phyloP scores from a whole-genome alignment of 2,329 filamentous ascomycete species.

The Trichoderma gracile region DNA sequence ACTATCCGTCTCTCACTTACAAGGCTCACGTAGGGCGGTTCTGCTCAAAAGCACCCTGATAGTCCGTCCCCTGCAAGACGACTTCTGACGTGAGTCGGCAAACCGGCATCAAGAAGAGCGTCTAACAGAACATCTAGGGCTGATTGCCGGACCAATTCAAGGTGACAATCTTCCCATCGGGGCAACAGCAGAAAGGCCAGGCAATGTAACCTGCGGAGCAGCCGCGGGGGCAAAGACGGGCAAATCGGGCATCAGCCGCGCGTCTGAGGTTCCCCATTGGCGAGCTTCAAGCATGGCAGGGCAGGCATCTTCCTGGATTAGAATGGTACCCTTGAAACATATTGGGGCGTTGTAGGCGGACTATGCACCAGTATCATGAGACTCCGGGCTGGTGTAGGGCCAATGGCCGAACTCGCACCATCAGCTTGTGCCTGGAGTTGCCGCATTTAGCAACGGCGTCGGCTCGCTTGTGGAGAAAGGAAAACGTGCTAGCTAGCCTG shows the following conservation, averaged over 20 bases:
- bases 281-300: not conserved
- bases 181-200: no score
- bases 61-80: not conserved
- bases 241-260: not conserved
- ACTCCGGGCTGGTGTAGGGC: not conserved
- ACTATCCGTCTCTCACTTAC: not conserved
- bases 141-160: not conserved
- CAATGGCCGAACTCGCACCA: not conserved
- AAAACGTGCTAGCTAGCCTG: slow-evolving; percentile 3
- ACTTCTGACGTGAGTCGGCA: slow-evolving; percentile 6
- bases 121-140: not conserved
- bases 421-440: slow-evolving; percentile 6
- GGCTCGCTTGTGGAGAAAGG: not conserved
- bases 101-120: not conserved
- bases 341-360: not conserved
- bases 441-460: not conserved
- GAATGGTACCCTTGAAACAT: slow-evolving; percentile 12
- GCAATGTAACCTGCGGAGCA: not conserved
- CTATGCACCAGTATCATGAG: not conserved
- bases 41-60: not conserved
- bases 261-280: not conserved
- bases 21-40: not conserved
- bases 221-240: not conserved
- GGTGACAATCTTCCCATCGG: not conserved
- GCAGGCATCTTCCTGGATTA: not conserved